These are phyloP conservation scores for Chlorokybus atmophyticus DNA, from an alignment of 139 green algal genomes.

Conservation along the genomic window DNA sequence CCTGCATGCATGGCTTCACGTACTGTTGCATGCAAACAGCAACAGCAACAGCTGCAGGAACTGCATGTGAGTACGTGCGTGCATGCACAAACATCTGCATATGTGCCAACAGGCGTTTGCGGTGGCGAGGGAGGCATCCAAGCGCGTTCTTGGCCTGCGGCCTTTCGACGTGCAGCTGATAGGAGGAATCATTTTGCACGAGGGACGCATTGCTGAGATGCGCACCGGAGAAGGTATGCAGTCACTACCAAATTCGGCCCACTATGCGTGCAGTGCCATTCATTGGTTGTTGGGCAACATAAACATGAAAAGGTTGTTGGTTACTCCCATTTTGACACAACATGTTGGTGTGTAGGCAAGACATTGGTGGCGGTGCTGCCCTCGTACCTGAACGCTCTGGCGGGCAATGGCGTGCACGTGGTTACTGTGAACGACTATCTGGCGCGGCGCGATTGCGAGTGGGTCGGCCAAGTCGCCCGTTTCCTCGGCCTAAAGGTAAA, in stretches of 20 bases:
- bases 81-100: constrained; percentile 1
- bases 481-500: constrained; percentile 85
- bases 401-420: constrained; percentile 83
- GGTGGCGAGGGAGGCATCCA: constrained; percentile 77
- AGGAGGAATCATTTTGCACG: constrained; percentile 79
- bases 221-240: constrained; percentile 88
- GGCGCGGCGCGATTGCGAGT: constrained; percentile 82
- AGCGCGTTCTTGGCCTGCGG: constrained; percentile 80
- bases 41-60: neutral
- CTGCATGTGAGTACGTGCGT: neutral
- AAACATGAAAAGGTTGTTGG: too few relatives aligned
- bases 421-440: constrained; percentile 99
- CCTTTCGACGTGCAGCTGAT: constrained; percentile 98
- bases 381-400: constrained; percentile 89
- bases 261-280: too few relatives aligned
- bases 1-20: neutral
- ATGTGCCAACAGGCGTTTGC: constrained; percentile 37
- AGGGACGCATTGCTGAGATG: constrained; percentile 95
- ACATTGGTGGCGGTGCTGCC: constrained; percentile 89
- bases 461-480: constrained; percentile 74
- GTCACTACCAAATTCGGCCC: too few relatives aligned
- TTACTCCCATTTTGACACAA: too few relatives aligned
- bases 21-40: neutral
- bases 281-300: too few relatives aligned
- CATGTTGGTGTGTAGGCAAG: too few relatives aligned